Evolutionary conservation across 306 rosid species (phyloP), one percentile per base, ranked within the genome.

Genomic region (Medicago lupulina): DNA sequence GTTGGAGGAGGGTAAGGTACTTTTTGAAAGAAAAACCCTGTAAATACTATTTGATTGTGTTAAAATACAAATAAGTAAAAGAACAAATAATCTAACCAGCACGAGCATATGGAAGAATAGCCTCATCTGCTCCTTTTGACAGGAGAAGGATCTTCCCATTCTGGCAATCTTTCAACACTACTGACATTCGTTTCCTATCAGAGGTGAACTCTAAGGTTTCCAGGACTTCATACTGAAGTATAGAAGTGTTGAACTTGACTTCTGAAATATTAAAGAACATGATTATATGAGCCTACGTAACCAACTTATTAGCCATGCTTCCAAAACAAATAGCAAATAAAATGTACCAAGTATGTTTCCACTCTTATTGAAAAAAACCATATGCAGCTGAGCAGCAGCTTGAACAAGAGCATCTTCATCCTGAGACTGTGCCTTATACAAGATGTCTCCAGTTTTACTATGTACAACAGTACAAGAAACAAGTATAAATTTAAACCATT

Each of bases 381-480:
- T 89, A 81, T 92, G 93, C 86, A 95, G 76, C 76, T 54, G 81
- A 77, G 96, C 89, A 72, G 99, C 97, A 83, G 99, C 98, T 7
- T 77, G 90, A 65, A 95, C 99, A 76, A 95, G 97, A 70, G 99
- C 99, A 83, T 95, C 97, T 86, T 95, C 99, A 83, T 95, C 99
- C 87, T 95, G 97, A 77, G 99, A 95, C 79, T 95, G 99, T 47
- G 99, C 97, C 86, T 92, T 95, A 86, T 89, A 95, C 83, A 90
- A 23, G 75, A 95, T 88, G 83, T 80, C 86, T 84, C 99, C 97
- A 80, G 70, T 81, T 90, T 92, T 92, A 89, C 99, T 95, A 82
- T 72, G 72, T 76, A 79, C 13, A 76, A 81, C 23, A 76, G 34
- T 55, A 66, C 72, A 76, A 62, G 77, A 31, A 17, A 83, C 13